Base-by-base conservation (phyloP, 2,329 filamentous ascomycete genomes). In the Elsinoe australis region DNA sequence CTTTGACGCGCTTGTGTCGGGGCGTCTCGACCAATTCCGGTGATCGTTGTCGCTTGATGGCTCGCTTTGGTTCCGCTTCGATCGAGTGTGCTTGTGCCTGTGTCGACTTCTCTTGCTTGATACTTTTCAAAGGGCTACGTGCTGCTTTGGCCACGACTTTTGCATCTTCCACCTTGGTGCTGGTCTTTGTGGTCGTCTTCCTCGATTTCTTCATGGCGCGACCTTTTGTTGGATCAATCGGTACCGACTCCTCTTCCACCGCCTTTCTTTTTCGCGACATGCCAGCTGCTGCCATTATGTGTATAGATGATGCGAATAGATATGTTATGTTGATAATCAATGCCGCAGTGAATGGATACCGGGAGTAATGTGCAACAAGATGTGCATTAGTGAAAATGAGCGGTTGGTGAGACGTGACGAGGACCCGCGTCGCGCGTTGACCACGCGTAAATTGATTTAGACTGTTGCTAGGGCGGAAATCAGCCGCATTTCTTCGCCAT, bases 1-100 rank as follows among this genome's bases (percentile, higher is more conserved):
- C 56, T 46, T 58, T 61, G 51, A 61, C 51, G 32, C 61, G 60
- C 51, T 64, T 62, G n/a, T 54, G 56, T 14, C 58, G 56, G 34
- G 60, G 60, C 44, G 61, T 61, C 12, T 48, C 42, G 17, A 45
- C 45, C 21, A 38, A 35, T n/a, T 52, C 50, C 26, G 49, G 24
- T 9, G 51, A 47, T 33, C 52, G 36, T 41, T 51, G 44, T 18
- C 44, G 33, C 34, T 49, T 53, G 32, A 47, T 52, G 22, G 21
- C 32, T 21, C 22, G 19, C 17, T 36, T 48, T 17, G 33, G 28
- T 19, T 32, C 14, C 9, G n/a, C n/a, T n/a, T n/a, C n/a, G n/a
- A 15, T 10, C 9, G 17, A 17, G 32, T 15, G 2, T 28, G 26
- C 5, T 15, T 44, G 12, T 15, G 39, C 31, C 17, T 29, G 24